Conservation (phyloP, 108 stramenopile species). For the Cyclotella baltica region DNA sequence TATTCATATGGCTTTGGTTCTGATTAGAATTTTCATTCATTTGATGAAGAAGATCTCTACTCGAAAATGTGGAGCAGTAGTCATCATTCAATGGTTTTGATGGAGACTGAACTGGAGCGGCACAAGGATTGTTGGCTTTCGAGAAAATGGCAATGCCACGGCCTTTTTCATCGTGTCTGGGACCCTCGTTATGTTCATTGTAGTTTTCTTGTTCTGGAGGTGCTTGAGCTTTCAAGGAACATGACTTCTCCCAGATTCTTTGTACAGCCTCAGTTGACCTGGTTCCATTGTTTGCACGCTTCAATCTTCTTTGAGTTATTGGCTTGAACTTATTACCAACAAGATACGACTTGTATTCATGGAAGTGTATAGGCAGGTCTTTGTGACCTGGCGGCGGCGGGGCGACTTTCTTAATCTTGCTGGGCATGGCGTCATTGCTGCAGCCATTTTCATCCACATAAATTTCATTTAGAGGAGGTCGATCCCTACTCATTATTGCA, state of each 20-base stretch:
- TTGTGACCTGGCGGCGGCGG: constrained; percentile 34
- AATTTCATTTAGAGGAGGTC: constrained; percentile 49
- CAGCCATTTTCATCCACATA: constrained; percentile 24
- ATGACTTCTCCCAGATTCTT: constrained; percentile 47
- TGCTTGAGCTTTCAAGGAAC: not conserved
- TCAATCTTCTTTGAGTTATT: constrained; percentile 38
- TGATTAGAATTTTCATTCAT: not conserved
- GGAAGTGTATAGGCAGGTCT: constrained; percentile 54
- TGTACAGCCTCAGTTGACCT: constrained; percentile 45
- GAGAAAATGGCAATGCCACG: constrained; percentile 6
- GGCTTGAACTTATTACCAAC: constrained; percentile 55
- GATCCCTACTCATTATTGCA: not conserved
- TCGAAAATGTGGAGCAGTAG: not conserved
- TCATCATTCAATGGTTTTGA: not conserved
- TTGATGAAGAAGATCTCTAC: no score
- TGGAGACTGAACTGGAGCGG: not conserved
- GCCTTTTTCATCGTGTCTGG: not conserved
- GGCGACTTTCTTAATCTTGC: not conserved
- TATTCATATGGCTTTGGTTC: not conserved
- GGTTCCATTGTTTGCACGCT: constrained; percentile 34
- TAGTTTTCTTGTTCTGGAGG: not conserved
- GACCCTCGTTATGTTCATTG: not conserved
- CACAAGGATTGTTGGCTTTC: not conserved
- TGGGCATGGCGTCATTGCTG: not conserved
- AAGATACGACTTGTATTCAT: constrained; percentile 46